Evolutionary conservation across 2,329 filamentous ascomycete genomes (phyloP).

Genomic region (Exserohilum rostratum): DNA sequence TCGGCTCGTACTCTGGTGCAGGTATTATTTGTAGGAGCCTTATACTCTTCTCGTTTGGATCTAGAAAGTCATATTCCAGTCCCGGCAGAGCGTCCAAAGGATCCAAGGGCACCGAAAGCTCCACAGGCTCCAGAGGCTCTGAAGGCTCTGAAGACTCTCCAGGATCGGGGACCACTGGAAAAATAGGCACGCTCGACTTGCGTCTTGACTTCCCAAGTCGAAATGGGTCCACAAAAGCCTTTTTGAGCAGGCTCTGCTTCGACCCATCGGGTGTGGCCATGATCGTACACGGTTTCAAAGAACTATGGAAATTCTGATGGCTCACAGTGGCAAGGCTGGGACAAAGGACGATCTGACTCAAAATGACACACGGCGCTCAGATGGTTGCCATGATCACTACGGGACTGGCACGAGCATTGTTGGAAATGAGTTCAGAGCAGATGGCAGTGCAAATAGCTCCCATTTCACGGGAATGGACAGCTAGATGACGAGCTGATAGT

Average conservation of each 20-base stretch:
- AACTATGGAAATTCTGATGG: not conserved
- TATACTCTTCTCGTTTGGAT: conserved; percentile 8
- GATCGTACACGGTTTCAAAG: not conserved
- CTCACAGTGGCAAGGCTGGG: not conserved
- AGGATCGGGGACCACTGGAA: not conserved
- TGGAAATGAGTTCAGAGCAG: no score
- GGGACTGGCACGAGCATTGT: not conserved
- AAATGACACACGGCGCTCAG: not conserved
- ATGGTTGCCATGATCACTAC: not conserved
- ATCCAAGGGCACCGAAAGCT: no score
- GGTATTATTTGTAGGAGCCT: conserved; percentile 14
- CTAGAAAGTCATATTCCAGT: conserved; percentile 12
- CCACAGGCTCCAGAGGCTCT: no score
- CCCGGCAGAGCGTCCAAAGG: not conserved
- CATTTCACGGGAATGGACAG: no score
- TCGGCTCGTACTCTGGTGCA: conserved; percentile 8
- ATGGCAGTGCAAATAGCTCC: no score
- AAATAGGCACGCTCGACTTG: conserved; percentile 1
- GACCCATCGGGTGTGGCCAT: not conserved
- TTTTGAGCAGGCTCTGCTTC: conserved; percentile 7
- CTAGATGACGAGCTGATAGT: no score
- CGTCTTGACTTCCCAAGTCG: conserved; percentile 2
- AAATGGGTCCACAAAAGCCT: conserved; percentile 10
- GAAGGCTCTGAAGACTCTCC: not conserved
- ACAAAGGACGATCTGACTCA: no score